phyloP scores from a whole-genome alignment of 352 stramenopile species.

The Aphanomyces euteiches region DNA sequence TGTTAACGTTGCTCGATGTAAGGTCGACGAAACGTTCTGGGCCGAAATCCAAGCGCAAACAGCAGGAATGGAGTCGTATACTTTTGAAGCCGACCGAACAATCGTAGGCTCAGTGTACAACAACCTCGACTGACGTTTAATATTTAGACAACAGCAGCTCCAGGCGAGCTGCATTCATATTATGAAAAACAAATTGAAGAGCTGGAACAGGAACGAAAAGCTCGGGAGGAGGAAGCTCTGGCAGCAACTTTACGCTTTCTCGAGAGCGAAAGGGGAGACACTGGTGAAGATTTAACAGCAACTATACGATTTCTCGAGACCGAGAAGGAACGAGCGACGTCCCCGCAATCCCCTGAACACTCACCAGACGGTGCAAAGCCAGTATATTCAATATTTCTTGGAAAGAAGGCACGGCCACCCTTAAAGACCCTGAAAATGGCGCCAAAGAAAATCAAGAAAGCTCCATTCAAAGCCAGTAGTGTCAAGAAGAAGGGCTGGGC shows the following conservation, averaged over 20 bases:
- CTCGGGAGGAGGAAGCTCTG: conserved; percentile 3
- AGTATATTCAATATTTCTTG: conserved; percentile 2
- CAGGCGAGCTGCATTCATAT: conserved; percentile 22
- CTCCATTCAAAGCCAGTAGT: background rate
- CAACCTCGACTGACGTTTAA: no score
- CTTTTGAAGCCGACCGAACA: conserved; percentile 7
- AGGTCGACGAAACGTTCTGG: conserved; percentile 58
- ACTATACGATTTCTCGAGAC: background rate
- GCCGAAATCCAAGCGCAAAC: conserved; percentile 40
- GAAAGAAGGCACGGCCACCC: background rate
- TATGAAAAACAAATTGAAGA: conserved; percentile 11
- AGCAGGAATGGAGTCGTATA: background rate
- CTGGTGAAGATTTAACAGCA: background rate
- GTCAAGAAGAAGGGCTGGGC: background rate
- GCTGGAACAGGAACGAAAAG: background rate
- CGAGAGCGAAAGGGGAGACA: background rate
- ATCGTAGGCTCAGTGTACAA: no score
- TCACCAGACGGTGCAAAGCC: background rate
- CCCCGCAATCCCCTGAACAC: background rate
- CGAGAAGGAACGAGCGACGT: background rate
- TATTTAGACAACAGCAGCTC: background rate
- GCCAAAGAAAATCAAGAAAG: conserved; percentile 1
- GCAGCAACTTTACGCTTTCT: conserved; percentile 18
- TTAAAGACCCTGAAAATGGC: background rate
- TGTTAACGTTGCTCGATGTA: conserved; percentile 1